Evolutionary conservation across 2,329 filamentous ascomycete species (phyloP), one percentile per base, ranked within the genome.

Genomic region (Colletotrichum scovillei): DNA sequence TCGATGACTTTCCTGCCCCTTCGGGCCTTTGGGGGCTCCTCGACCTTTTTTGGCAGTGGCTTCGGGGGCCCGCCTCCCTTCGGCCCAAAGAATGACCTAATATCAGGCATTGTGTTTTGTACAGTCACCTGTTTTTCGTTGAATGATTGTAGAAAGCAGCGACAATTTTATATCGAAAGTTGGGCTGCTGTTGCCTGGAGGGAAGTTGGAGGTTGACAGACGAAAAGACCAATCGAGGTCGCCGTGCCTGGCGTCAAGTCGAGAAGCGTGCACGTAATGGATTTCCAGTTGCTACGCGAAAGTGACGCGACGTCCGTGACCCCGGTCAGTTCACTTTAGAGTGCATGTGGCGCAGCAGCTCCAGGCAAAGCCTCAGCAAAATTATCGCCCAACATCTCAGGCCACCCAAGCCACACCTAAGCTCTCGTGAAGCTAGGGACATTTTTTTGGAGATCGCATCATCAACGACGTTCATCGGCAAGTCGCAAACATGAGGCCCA

Each of bases 41-140:
- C 86, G 53, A 80, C 80, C 78, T 88, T 86, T 79, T 86, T 87
- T 3, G 84, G 77, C 12, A 83, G 77, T 46, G 86, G 84, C 77
- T 89, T 87, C 60, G 87, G 84, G 57, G 88, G 84, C 77, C 88
- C 86, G 75, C 89, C 88, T 64, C 91, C 90, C 82, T 95, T 95
- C 74, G 93, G 91, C 68, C 93, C 92, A 86, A 98, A 98, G 84
- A 98, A 98, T 78, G 88, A 95, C 80, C 95, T 90, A 79, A 98
- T 98, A 83, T 98, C 96, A 64, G 95, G 91, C 95, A 98, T 97
- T 75, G 76, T 76, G 74, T 71, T 11, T 32, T 42, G 30, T 55
- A 8, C 26, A 46, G 30, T 24, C 14, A 26, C 2, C 16, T 19
- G 1, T 11, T 22, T 19, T 6, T 55, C 2, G 8, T 16, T 19